Evolutionary conservation across 179 eudicot species (phyloP).

Genomic region (Patellifolia procumbens): DNA sequence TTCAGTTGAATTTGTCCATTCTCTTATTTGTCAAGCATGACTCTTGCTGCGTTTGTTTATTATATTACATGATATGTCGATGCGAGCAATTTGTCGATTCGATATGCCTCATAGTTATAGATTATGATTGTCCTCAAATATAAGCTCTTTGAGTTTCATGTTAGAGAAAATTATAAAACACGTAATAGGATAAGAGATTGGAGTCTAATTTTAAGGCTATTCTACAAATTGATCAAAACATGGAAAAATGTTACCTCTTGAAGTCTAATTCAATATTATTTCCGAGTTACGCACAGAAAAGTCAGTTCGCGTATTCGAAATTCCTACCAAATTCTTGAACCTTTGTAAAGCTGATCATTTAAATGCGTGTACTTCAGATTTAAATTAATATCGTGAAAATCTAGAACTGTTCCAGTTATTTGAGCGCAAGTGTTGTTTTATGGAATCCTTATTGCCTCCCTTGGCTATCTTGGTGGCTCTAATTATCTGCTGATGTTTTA

Average conservation of each 20-base stretch:
- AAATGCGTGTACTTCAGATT: neutral
- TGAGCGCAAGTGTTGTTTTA: neutral
- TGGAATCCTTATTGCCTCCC: neutral
- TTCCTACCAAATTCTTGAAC: neutral
- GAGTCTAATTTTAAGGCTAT: neutral
- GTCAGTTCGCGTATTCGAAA: neutral
- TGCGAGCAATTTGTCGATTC: too few relatives aligned
- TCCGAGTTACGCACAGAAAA: conserved; percentile 1
- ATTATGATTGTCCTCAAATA: neutral
- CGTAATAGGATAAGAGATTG: neutral
- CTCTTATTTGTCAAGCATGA: neutral
- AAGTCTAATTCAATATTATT: neutral
- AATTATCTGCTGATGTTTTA: conserved; percentile 33
- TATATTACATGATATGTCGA: neutral
- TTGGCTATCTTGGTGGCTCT: conserved; percentile 13
- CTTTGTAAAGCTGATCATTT: neutral
- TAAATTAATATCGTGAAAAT: neutral
- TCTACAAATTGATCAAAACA: neutral
- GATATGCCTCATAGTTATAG: too few relatives aligned
- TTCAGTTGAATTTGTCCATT: neutral
- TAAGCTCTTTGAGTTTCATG: neutral
- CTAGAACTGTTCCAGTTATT: neutral
- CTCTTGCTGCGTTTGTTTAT: neutral
- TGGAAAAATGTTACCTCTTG: neutral
- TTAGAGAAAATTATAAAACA: neutral